A percentile compares a stretch with the other conserved stretches of the same genome.
Evolutionary conservation across 2,329 filamentous ascomycete genomes (phyloP).

Genomic region (Truncatella angustata): DNA sequence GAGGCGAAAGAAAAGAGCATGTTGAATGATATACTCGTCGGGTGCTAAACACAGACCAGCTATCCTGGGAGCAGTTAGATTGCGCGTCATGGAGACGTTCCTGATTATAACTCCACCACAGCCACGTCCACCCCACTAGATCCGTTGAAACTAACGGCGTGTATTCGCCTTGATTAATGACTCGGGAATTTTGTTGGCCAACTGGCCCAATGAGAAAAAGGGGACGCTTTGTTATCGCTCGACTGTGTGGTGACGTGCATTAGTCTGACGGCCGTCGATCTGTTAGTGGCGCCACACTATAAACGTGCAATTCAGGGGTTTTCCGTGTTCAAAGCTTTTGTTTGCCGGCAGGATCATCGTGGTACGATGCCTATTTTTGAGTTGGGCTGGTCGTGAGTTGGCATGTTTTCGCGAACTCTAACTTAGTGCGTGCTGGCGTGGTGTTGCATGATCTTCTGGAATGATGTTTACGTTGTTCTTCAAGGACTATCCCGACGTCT

Average conservation of each 20-base stretch:
- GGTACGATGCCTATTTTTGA: neutral
- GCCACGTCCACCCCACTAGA: neutral
- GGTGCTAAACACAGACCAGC: neutral
- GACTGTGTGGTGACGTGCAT: neutral
- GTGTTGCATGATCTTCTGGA: neutral
- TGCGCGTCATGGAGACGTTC: neutral
- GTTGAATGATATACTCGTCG: conserved; percentile 1
- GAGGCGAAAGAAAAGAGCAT: neutral
- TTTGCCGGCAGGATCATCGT: neutral
- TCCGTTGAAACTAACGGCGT: conserved; percentile 6
- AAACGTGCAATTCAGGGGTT: neutral
- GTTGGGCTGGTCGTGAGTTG: neutral
- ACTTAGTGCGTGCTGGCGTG: neutral
- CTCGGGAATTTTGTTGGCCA: conserved; percentile 1
- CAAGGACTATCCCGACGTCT: neutral
- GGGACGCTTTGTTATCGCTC: neutral
- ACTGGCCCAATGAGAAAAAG: neutral
- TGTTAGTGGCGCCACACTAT: conserved; percentile 8
- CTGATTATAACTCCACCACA: neutral
- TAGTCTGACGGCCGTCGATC: conserved; percentile 6
- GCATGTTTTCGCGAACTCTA: neutral
- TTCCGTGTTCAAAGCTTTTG: neutral
- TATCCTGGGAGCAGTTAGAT: neutral
- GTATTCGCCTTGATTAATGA: conserved; percentile 6
- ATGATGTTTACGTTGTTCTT: neutral